A percentile compares a stretch with the other conserved stretches of the same genome.
phyloP scores from a whole-genome alignment of 345 rosid species.

The Rhizophora apiculata region DNA sequence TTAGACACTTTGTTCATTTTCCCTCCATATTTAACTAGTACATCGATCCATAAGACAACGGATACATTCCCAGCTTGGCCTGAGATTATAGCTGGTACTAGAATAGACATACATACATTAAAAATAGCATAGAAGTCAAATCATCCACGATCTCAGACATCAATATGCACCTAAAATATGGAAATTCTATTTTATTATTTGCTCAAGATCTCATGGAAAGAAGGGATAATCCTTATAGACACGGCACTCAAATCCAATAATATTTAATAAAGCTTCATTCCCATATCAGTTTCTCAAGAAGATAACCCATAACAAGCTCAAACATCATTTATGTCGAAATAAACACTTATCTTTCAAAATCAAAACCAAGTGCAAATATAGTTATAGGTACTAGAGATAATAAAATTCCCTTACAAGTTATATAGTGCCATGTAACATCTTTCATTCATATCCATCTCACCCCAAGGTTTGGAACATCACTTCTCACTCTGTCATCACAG shows the following conservation, averaged over 20 bases:
- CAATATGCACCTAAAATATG: no score
- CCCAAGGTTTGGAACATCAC: constrained; percentile 7
- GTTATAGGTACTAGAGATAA: constrained; percentile 13
- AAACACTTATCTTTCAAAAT: constrained; percentile 2
- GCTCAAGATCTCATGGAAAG: no score
- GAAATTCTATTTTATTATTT: no score
- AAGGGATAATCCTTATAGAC: no score
- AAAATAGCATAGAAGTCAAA: no score
- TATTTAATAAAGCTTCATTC: background rate
- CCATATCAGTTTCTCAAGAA: background rate
- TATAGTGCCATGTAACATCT: constrained; percentile 8
- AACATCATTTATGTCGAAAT: background rate
- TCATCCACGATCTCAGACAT: no score
- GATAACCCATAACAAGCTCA: background rate
- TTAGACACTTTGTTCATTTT: background rate
- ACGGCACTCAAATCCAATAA: background rate
- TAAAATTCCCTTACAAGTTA: constrained; percentile 3
- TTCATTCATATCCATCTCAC: constrained; percentile 3
- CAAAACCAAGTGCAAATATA: background rate
- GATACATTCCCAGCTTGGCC: background rate
- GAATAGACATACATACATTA: no score
- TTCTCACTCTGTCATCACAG: constrained; percentile 77
- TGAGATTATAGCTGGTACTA: background rate
- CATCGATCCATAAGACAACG: background rate
- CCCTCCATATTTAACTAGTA: constrained; percentile 11